These are phyloP conservation scores for Rhynchosporium agropyri DNA, from an alignment of 2,329 filamentous ascomycete genomes.

Conservation along the genomic window DNA sequence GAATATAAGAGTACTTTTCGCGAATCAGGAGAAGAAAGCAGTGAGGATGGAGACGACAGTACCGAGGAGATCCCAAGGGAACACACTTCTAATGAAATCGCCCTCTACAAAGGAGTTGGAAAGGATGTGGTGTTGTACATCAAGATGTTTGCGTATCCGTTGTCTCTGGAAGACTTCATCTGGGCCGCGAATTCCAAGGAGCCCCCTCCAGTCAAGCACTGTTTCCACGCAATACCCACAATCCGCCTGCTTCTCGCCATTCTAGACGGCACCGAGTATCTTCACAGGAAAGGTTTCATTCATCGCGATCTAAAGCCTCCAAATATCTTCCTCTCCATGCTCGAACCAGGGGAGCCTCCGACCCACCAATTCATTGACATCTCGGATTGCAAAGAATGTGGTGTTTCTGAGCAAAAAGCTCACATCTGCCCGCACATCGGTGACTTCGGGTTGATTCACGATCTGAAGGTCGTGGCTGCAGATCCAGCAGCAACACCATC, in stretches of 20 bases:
- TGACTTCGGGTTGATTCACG: constrained; percentile 61
- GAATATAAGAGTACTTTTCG: constrained; percentile 10
- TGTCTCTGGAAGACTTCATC: constrained; percentile 63
- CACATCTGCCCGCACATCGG: constrained; percentile 64
- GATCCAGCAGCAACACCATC: neutral
- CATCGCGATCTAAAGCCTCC: constrained; percentile 71
- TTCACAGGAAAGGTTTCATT: constrained; percentile 62
- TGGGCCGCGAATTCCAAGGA: constrained; percentile 42
- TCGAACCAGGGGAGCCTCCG: constrained; percentile 40
- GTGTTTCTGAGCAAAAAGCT: constrained; percentile 36
- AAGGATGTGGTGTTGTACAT: constrained; percentile 41
- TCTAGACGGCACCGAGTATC: constrained; percentile 64
- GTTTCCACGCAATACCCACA: constrained; percentile 62
- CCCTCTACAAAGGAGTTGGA: neutral
- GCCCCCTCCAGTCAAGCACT: constrained; percentile 49
- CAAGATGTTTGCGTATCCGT: constrained; percentile 54
- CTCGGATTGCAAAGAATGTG: constrained; percentile 46
- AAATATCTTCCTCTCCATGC: constrained; percentile 65
- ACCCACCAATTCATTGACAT: constrained; percentile 51
- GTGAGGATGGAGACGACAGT: constrained; percentile 8
- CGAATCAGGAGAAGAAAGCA: constrained; percentile 1
- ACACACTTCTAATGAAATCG: constrained; percentile 7
- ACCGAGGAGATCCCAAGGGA: constrained; percentile 13
- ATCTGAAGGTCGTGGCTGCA: constrained; percentile 29
- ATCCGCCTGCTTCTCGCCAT: constrained; percentile 60